phyloP scores from a whole-genome alignment of 2,329 filamentous ascomycete genomes.

The Ophidiomyces ophidiicola region DNA sequence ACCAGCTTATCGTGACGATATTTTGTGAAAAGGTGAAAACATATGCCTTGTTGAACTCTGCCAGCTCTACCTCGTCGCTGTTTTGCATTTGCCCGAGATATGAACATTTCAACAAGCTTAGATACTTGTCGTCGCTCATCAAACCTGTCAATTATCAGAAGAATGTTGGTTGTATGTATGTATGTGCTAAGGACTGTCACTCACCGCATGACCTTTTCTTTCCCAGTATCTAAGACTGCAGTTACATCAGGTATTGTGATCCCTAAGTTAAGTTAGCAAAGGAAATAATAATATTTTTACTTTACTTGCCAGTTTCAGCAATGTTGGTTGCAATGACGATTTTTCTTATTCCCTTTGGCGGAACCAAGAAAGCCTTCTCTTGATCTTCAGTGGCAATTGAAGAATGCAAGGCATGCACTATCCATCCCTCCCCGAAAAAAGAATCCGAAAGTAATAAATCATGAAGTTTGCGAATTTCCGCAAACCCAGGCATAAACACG shows the following conservation, averaged over 20 bases:
- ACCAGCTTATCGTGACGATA: slow-evolving; percentile 64
- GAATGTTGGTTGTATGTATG: not conserved
- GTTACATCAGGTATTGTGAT: slow-evolving; percentile 98
- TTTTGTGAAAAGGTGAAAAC: slow-evolving; percentile 91
- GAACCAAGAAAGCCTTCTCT: slow-evolving; percentile 79
- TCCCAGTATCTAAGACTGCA: slow-evolving; percentile 90
- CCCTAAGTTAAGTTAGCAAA: slow-evolving; percentile 19
- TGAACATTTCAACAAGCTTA: slow-evolving; percentile 82
- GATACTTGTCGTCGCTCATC: slow-evolving; percentile 89
- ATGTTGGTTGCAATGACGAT: slow-evolving; percentile 97
- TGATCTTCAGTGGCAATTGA: slow-evolving; percentile 94
- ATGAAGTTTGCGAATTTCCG: slow-evolving; percentile 79
- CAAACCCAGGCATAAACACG: slow-evolving; percentile 90
- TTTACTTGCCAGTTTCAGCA: slow-evolving; percentile 64
- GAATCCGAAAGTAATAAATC: slow-evolving; percentile 70
- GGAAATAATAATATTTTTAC: not conserved
- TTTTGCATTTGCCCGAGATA: slow-evolving; percentile 89
- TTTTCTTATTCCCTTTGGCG: slow-evolving; percentile 70
- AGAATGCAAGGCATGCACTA: slow-evolving; percentile 82
- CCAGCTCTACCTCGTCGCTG: slow-evolving; percentile 88
- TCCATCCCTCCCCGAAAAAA: slow-evolving; percentile 64
- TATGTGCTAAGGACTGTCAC: slow-evolving; percentile 3
- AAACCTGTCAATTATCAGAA: slow-evolving; percentile 43
- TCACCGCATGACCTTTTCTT: slow-evolving; percentile 79
- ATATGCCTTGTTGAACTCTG: slow-evolving; percentile 86